phyloP scores from a whole-genome alignment of 257 asterid genomes.

The Solanum pinnatisectum region DNA sequence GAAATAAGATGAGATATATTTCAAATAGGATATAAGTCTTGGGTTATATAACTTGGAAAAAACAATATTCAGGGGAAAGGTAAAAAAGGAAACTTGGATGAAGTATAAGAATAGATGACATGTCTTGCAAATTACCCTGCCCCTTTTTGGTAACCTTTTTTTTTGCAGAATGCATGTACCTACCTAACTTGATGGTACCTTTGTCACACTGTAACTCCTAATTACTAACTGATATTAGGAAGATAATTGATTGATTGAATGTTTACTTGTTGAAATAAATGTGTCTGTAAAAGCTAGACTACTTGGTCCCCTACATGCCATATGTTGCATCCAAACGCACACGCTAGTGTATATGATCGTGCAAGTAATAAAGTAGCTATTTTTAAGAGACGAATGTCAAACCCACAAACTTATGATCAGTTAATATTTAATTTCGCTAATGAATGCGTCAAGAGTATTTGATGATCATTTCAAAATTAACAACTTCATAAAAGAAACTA shows the following conservation, averaged over 20 bases:
- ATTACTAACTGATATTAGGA: not conserved
- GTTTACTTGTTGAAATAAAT: no score
- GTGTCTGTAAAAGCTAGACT: not conserved
- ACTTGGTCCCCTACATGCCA: not conserved
- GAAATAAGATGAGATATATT: not conserved
- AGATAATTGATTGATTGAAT: not conserved
- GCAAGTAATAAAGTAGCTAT: no score
- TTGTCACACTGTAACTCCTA: not conserved
- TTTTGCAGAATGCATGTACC: not conserved
- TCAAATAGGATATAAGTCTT: not conserved
- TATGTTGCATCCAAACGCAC: no score
- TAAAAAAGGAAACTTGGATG: not conserved
- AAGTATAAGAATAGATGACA: slow-evolving; percentile 1
- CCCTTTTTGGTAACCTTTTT: not conserved
- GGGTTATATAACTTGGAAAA: not conserved
- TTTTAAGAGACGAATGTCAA: no score
- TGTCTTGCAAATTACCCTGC: slow-evolving; percentile 8
- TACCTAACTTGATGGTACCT: not conserved
- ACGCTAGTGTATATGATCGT: no score
- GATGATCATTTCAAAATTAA: no score
- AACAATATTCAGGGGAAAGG: not conserved
- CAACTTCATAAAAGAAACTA: no score
- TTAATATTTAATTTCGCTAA: no score
- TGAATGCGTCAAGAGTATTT: no score
- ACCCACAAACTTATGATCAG: no score